A percentile compares a stretch with the other conserved stretches of the same genome.
Conservation (phyloP, 176 grass and related monocot genomes). For the Oryza coarctata region DNA sequence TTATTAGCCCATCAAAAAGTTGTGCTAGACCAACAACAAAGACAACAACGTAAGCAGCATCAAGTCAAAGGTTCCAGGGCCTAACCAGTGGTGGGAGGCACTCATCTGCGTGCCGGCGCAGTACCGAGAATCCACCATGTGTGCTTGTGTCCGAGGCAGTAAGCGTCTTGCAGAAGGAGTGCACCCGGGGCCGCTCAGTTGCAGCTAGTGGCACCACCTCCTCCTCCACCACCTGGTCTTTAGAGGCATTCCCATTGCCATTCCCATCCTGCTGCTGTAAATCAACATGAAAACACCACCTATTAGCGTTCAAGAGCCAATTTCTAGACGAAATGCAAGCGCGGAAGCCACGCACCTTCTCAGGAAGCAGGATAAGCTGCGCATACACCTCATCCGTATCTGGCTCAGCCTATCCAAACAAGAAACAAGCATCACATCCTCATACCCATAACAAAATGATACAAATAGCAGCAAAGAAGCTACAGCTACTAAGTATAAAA, state of each 20-base stretch:
- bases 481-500: conserved; percentile 1
- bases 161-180: conserved; percentile 94
- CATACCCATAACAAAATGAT: background rate
- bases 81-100: conserved; percentile 85
- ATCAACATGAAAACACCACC: background rate
- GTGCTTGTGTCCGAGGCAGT: conserved; percentile 95
- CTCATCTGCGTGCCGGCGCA: conserved; percentile 82
- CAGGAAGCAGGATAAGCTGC: conserved; percentile 78
- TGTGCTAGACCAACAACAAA: conserved; percentile 9
- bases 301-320: background rate
- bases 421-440: background rate
- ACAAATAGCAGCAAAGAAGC: conserved; percentile 7
- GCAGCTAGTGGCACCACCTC: background rate
- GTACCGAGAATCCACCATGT: conserved; percentile 87
- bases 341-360: conserved; percentile 50
- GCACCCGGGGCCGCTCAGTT: conserved; percentile 42
- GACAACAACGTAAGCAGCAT: background rate
- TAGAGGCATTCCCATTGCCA: conserved; percentile 45
- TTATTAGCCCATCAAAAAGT: background rate
- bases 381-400: conserved; percentile 96
- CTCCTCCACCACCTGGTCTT: conserved; percentile 47
- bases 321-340: background rate
- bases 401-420: conserved; percentile 65
- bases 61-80: background rate
- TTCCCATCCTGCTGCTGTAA: conserved; percentile 61